Conservation (phyloP, 1,284 basidiomycete species). For the Acaromyces ingoldii region DNA sequence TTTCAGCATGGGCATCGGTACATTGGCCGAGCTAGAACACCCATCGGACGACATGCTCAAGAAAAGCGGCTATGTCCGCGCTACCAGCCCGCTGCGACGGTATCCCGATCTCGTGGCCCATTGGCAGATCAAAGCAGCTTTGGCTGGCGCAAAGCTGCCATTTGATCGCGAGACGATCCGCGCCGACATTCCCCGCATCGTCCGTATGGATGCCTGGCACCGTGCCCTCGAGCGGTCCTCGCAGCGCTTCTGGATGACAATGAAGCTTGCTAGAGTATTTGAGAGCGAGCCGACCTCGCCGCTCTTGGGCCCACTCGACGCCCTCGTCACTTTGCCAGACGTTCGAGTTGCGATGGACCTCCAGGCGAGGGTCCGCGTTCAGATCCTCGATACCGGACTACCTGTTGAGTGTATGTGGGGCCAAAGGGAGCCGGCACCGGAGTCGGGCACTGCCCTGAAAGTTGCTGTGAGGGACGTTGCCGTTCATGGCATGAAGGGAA, state of each 20-base stretch:
- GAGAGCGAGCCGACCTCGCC: too few relatives aligned
- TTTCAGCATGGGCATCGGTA: constrained; percentile 66
- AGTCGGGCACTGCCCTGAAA: too few relatives aligned
- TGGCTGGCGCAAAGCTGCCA: constrained; percentile 48
- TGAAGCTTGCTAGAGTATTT: neutral
- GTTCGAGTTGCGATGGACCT: constrained; percentile 15
- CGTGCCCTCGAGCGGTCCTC: constrained; percentile 19
- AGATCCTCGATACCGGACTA: too few relatives aligned
- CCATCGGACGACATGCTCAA: constrained; percentile 14
- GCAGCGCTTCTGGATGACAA: constrained; percentile 23
- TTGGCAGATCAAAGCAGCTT: constrained; percentile 84
- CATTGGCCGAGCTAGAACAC: constrained; percentile 24
- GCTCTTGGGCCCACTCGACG: constrained; percentile 12
- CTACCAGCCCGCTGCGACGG: constrained; percentile 81
- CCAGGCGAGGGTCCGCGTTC: constrained; percentile 19
- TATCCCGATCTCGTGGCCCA: constrained; percentile 78
- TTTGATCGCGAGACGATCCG: constrained; percentile 10
- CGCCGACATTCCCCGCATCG: constrained; percentile 18
- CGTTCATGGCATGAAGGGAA: too few relatives aligned
- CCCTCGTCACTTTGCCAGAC: constrained; percentile 18
- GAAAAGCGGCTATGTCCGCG: constrained; percentile 62
- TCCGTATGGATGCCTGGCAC: constrained; percentile 23
- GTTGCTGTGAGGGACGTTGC: too few relatives aligned
- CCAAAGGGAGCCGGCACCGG: too few relatives aligned
- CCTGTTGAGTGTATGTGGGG: too few relatives aligned